These are phyloP conservation scores for Petunia secreta DNA, from an alignment of 257 asterid species.

Conservation along the genomic window DNA sequence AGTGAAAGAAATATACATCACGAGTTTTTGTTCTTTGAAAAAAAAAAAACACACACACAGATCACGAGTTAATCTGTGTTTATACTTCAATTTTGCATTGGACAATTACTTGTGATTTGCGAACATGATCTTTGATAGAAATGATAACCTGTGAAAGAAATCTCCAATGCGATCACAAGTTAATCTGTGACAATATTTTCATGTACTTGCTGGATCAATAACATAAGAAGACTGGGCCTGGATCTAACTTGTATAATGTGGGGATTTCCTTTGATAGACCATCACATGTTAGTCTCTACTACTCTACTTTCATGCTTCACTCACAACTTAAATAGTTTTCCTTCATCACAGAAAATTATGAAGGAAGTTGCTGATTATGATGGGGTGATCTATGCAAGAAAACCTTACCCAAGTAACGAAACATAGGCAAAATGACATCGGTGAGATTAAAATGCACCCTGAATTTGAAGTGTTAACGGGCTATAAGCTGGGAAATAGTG, in stretches of 20 bases:
- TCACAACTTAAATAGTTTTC: not conserved
- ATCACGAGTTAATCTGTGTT: no score
- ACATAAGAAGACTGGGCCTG: not conserved
- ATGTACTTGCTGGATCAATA: not conserved
- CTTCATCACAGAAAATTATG: not conserved
- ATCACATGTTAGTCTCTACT: not conserved
- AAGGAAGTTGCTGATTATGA: not conserved
- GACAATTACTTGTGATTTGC: no score
- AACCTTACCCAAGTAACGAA: not conserved
- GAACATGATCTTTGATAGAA: no score
- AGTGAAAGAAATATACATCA: no score
- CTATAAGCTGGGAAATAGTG: constrained; percentile 31
- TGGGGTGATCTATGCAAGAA: not conserved
- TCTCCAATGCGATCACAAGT: no score
- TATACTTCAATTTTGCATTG: no score
- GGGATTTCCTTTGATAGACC: not conserved
- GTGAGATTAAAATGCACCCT: not conserved
- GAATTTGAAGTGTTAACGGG: constrained; percentile 32
- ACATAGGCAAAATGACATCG: not conserved
- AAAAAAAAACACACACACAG: no score
- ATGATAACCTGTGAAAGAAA: no score
- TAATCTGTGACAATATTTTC: not conserved
- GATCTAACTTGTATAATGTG: not conserved
- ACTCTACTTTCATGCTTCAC: not conserved
- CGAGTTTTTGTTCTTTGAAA: no score